phyloP scores from a whole-genome alignment of 2,329 filamentous ascomycete species.

The Myriangium duriaei region DNA sequence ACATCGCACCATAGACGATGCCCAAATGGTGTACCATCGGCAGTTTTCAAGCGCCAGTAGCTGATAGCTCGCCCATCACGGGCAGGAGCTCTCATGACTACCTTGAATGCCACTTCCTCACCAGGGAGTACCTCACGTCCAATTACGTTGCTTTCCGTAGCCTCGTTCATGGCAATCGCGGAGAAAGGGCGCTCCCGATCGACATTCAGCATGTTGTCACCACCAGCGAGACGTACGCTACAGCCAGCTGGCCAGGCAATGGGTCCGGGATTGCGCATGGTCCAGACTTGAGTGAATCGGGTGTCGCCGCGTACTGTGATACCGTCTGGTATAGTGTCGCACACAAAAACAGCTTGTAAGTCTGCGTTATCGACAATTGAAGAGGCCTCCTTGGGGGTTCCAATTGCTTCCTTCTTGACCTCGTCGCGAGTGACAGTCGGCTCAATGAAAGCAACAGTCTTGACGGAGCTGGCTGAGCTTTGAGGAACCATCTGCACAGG shows the following conservation, averaged over 20 bases:
- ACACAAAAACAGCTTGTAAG: conserved; percentile 58
- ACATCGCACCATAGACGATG: conserved; percentile 94
- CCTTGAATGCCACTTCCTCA: conserved; percentile 67
- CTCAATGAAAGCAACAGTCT: conserved; percentile 62
- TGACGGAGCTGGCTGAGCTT: conserved; percentile 48
- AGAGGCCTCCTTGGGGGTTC: conserved; percentile 13
- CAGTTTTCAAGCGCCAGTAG: conserved; percentile 87
- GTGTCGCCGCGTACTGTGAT: conserved; percentile 56
- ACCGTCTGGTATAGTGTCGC: conserved; percentile 69
- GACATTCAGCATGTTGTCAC: conserved; percentile 91
- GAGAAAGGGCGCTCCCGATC: conserved; percentile 70
- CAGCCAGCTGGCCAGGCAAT: conserved; percentile 77
- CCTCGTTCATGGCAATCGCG: conserved; percentile 60
- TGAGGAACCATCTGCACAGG: no score
- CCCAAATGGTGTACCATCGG: conserved; percentile 71
- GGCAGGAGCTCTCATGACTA: conserved; percentile 67
- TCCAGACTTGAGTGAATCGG: conserved; percentile 83
- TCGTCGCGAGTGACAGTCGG: conserved; percentile 31
- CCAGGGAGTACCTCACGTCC: conserved; percentile 57
- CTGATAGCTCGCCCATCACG: conserved; percentile 74
- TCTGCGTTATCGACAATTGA: conserved; percentile 19
- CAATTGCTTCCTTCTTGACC: conserved; percentile 13
- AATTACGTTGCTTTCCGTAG: conserved; percentile 72
- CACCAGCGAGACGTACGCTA: conserved; percentile 80
- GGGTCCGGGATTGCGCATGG: conserved; percentile 71